Base-by-base conservation (phyloP, 208 protist species). In the Acanthamoeba lenticulata region DNA sequence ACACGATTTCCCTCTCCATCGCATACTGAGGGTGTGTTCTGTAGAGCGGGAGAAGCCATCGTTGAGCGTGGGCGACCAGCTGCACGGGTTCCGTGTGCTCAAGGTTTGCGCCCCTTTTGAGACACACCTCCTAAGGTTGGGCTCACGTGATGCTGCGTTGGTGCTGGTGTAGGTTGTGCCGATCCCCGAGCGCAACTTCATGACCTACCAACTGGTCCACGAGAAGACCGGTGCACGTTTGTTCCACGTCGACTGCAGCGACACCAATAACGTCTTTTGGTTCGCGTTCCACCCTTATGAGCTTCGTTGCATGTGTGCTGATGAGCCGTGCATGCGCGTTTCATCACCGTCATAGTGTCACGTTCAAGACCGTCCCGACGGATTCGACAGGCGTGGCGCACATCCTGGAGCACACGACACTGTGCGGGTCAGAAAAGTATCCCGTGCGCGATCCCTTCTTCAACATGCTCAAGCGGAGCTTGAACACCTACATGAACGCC, bases 251-350 rank as follows among this genome's bases (percentile, higher is more conserved):
- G 98, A 99, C 93, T 97, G 97, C 67, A 97, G 98, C 69, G 98
- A 99, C 97, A 97, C 95, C 21, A 99, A 99, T 94, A 99, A 99
- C 94, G 98, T 98, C 17, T 99, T 99, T 89, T 98, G 98, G 94
- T 95, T n/a, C 60, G 47, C 11, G 38, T 32, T 60, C 24, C 38
- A 27, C 40, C 57, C 42, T 88, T 88, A 24, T 27, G 24, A 21
- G 11, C 36, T 42, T 77, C 34, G 36, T 77, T 17, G 36, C 36
- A 5, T 42, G 32, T 77, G 36, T 5, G 11, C 9, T 62, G 27
- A 67, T 69, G 17, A 49, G 34, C 36, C 32, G 21, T 85, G 17
- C 40, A 74, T 72, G 67, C 67, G 15, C 19, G 32, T 29, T 38
- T 77, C 19, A 38, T 44, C 38, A 83, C 13, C 34, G 24, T 27